Conservation (phyloP, 768 basidiomycete genomes). For the Strobilomyces confusus region DNA sequence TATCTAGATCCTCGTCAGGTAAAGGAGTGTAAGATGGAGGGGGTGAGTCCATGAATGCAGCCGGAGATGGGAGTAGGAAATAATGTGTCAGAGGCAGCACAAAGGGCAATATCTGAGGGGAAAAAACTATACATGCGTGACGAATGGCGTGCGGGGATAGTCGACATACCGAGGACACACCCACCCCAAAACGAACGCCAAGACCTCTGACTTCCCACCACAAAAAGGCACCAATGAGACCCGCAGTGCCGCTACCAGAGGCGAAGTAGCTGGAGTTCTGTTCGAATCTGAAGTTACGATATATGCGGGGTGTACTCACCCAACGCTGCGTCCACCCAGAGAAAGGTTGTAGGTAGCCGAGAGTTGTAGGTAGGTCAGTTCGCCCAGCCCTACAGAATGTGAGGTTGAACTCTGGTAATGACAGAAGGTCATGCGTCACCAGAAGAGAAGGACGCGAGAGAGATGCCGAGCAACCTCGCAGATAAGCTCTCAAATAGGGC, state of each 20-base stretch:
- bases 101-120: conserved; percentile 69
- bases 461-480: no score
- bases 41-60: conserved; percentile 43
- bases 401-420: not conserved
- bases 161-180: conserved; percentile 70
- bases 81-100: conserved; percentile 75
- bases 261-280: conserved; percentile 71
- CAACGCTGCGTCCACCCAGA: conserved; percentile 75
- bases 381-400: conserved; percentile 70
- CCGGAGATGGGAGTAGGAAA: conserved; percentile 65
- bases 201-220: conserved; percentile 93
- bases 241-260: conserved; percentile 91
- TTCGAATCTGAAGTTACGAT: not conserved
- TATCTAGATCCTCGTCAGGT: conserved; percentile 31
- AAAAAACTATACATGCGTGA: no score
- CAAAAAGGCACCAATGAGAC: conserved; percentile 84
- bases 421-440: conserved; percentile 39
- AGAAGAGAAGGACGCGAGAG: conserved; percentile 59
- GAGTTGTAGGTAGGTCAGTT: conserved; percentile 92
- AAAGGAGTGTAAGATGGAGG: conserved; percentile 37
- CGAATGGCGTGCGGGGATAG: not conserved
- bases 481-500: no score
- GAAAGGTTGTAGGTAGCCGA: conserved; percentile 76
- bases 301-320: conserved; percentile 40
- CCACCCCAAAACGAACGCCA: conserved; percentile 81